Evolutionary conservation across 208 protist genomes (phyloP), one percentile per base, ranked within the genome.

Genomic region (Acanthamoeba culbertsoni): DNA sequence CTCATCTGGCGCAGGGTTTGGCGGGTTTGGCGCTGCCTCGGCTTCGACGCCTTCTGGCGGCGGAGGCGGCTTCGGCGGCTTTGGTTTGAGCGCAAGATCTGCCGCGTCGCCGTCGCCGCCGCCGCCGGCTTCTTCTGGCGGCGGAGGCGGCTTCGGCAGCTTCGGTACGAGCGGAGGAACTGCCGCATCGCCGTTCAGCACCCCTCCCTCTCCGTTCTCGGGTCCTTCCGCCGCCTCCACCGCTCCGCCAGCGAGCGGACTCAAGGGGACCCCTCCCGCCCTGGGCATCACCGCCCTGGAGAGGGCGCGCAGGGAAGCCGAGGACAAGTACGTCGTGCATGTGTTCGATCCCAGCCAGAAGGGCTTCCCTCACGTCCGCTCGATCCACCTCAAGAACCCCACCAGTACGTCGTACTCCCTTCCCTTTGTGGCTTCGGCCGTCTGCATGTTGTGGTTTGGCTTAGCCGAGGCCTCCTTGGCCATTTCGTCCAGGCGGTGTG

Each of bases 321-420:
- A 92, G 45, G 86, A 92, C 62, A 92, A 77, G 57, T 92, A 55
- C 20, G 37, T 92, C 42, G 86, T 92, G 1, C 59, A 92, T 14
- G 62, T 92, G 10, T 92, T 92, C 28, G 86, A 92, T 53, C 86
- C 86, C 40, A 71, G 62, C 55, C 57, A 62, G 35, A 2, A 42
- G 35, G 86, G 59, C 14, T 79, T 92, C 31, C 59, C 86, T 2
- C 62, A 79, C 31, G n/a, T 92, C 35, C 86, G 86, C 63, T 57
- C 59, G 18, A 55, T 92, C 14, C 28, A 16, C 26, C 45, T 92
- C 12, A 12, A 92, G 45, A 46, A 23, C 18, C 86, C 86, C 18
- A 55, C 86, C 1, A 46, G 86, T 92, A 33, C 18, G 2, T 16
- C 26, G 3, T 3, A 35, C 75, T 53, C 26, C 5, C 46, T 16